These are phyloP conservation scores for Aureobasidium sp. DNA, from an alignment of 2,329 filamentous ascomycete genomes.

Conservation along the genomic window DNA sequence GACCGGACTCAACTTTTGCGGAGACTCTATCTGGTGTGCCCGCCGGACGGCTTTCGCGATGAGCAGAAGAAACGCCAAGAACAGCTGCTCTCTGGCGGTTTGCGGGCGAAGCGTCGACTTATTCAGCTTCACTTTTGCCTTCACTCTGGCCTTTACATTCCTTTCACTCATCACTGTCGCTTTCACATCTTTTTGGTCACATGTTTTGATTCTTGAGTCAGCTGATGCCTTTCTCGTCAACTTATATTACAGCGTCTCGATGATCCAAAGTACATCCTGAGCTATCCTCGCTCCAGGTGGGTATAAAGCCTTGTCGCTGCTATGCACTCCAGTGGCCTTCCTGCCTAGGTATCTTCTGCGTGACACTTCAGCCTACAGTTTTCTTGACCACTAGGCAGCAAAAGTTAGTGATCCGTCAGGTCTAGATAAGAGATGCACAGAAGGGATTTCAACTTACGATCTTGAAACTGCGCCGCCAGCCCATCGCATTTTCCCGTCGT, in stretches of 20 bases:
- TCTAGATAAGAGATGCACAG: neutral
- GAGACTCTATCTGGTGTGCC: neutral
- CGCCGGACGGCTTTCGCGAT: neutral
- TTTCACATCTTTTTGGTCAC: neutral
- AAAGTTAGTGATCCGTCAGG: neutral
- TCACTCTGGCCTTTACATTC: neutral
- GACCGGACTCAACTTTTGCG: neutral
- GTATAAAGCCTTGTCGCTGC: neutral
- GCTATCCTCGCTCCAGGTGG: neutral
- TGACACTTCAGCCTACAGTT: neutral
- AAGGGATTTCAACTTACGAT: neutral
- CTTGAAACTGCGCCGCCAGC: neutral
- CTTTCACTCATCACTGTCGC: neutral
- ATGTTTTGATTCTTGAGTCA: neutral
- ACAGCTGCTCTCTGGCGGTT: neutral
- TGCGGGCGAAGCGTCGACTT: neutral
- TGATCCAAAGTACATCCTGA: neutral
- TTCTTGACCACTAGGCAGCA: neutral
- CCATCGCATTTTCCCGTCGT: neutral
- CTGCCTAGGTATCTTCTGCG: neutral
- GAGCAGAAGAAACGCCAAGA: neutral
- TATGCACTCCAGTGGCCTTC: neutral
- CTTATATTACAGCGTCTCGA: neutral
- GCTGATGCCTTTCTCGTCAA: neutral
- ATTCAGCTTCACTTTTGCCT: neutral